These are phyloP conservation scores for Pythium biforme DNA, from an alignment of 352 stramenopile species.

Conservation along the genomic window DNA sequence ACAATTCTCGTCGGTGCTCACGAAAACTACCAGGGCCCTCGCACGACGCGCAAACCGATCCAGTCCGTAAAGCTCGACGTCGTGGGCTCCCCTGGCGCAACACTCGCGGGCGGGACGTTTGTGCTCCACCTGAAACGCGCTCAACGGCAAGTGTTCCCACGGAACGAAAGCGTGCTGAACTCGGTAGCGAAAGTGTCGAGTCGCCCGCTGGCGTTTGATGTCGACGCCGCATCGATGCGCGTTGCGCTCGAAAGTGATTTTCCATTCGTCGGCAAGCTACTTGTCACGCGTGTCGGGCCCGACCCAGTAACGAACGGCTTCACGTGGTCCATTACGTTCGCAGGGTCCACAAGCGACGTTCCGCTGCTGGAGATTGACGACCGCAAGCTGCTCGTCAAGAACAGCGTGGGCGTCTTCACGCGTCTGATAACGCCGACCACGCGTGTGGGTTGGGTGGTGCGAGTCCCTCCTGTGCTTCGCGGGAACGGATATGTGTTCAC, in stretches of 20 bases:
- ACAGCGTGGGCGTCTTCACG: conserved; percentile 10
- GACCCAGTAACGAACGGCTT: conserved; percentile 48
- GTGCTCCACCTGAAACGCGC: conserved; percentile 41
- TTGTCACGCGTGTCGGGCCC: conserved; percentile 64
- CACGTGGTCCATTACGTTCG: conserved; percentile 87
- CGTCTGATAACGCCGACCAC: conserved; percentile 13
- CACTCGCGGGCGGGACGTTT: conserved; percentile 41
- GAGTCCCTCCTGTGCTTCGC: conserved; percentile 55
- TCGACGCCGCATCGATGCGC: conserved; percentile 41
- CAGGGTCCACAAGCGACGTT: conserved; percentile 47
- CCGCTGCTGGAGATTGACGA: conserved; percentile 56
- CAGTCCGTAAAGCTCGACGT: conserved; percentile 54
- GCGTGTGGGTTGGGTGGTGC: conserved; percentile 42
- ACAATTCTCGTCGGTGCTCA: conserved; percentile 72
- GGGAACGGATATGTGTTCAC: conserved; percentile 72
- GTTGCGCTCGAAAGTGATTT: conserved; percentile 70
- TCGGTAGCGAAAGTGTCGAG: conserved; percentile 34
- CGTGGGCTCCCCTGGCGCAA: conserved; percentile 3
- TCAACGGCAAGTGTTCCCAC: conserved; percentile 16
- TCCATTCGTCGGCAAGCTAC: conserved; percentile 53
- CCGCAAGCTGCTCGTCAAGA: conserved; percentile 18
- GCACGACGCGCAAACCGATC: conserved; percentile 74
- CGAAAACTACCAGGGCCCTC: conserved; percentile 45
- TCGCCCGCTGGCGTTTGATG: conserved; percentile 51
- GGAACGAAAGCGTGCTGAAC: conserved; percentile 17